These are phyloP conservation scores for Fusarium sp. DNA, from an alignment of 2,329 filamentous ascomycete genomes.

Conservation along the genomic window DNA sequence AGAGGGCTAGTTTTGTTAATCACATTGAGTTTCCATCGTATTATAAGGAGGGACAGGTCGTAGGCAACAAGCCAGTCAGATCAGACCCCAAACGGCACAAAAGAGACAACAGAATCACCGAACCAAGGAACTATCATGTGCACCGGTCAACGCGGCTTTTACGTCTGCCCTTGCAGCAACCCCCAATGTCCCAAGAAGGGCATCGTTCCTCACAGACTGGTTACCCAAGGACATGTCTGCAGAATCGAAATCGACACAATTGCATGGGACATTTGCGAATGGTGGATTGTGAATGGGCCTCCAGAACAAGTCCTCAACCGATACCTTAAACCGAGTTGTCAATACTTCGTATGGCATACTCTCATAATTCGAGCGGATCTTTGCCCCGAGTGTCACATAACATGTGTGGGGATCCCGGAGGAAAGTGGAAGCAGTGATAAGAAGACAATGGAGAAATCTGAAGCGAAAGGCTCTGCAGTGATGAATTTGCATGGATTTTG, in stretches of 20 bases:
- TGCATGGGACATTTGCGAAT: conserved; percentile 46
- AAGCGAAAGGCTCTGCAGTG: neutral
- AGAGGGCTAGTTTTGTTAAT: neutral
- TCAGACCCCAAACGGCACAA: neutral
- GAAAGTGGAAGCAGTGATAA: conserved; percentile 5
- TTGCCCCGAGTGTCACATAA: conserved; percentile 33
- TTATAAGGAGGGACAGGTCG: neutral
- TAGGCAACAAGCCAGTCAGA: neutral
- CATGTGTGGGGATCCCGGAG: conserved; percentile 16
- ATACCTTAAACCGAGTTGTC: conserved; percentile 45
- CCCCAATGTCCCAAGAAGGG: conserved; percentile 36
- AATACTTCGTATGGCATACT: conserved; percentile 41
- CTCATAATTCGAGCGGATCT: conserved; percentile 29
- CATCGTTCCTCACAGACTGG: conserved; percentile 32
- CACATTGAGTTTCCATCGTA: neutral
- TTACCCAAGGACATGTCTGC: conserved; percentile 40
- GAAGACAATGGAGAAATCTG: conserved; percentile 5
- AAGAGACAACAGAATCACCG: neutral
- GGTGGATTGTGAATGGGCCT: conserved; percentile 46
- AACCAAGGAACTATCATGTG: conserved; percentile 35
- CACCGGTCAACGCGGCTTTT: conserved; percentile 45
- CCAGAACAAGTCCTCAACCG: conserved; percentile 47
- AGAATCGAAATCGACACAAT: conserved; percentile 41
- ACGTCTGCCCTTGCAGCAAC: conserved; percentile 45
- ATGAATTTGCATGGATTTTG: neutral